Conservation (phyloP, 1,284 basidiomycete species). For the Limonomyces culmigenus region DNA sequence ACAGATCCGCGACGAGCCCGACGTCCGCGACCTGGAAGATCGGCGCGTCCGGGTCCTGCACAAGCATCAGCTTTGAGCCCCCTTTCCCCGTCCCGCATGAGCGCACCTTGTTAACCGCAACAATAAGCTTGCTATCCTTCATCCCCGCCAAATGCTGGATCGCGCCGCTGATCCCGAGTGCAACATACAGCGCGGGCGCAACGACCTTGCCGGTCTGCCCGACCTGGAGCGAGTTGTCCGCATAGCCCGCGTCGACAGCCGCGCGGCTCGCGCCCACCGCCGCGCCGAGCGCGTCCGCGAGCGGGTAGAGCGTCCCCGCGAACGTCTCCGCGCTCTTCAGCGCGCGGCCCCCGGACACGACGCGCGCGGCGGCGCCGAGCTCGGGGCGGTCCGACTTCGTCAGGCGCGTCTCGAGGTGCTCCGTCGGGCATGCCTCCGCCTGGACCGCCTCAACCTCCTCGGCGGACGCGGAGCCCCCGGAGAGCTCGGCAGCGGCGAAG, state of each 20-base stretch:
- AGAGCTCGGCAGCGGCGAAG: slow-evolving; percentile 56
- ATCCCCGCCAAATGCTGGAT: slow-evolving; percentile 99
- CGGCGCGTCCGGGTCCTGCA: slow-evolving; percentile 87
- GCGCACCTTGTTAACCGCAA: slow-evolving; percentile 89
- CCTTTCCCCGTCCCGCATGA: background rate
- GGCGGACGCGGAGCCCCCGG: slow-evolving; percentile 34
- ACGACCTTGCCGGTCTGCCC: slow-evolving; percentile 98
- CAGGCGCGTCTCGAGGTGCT: slow-evolving; percentile 73
- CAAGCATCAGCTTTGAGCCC: slow-evolving; percentile 5
- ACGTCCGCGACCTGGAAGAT: slow-evolving; percentile 98
- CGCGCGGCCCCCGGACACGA: slow-evolving; percentile 93
- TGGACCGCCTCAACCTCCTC: slow-evolving; percentile 56
- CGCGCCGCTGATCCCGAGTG: slow-evolving; percentile 93
- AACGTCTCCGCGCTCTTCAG: slow-evolving; percentile 94
- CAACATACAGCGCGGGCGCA: slow-evolving; percentile 90
- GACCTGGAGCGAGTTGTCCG: slow-evolving; percentile 96
- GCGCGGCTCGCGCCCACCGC: slow-evolving; percentile 96
- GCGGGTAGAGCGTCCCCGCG: slow-evolving; percentile 73
- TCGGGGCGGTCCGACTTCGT: slow-evolving; percentile 91
- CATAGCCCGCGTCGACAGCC: slow-evolving; percentile 96
- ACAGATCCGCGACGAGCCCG: slow-evolving; percentile 87
- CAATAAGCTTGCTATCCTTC: slow-evolving; percentile 99
- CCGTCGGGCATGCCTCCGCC: slow-evolving; percentile 42
- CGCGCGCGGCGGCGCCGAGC: slow-evolving; percentile 71
- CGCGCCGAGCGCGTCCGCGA: slow-evolving; percentile 87